Conservation (phyloP, 495 filamentous ascomycete species). For the Jackrogersella multiformis region DNA sequence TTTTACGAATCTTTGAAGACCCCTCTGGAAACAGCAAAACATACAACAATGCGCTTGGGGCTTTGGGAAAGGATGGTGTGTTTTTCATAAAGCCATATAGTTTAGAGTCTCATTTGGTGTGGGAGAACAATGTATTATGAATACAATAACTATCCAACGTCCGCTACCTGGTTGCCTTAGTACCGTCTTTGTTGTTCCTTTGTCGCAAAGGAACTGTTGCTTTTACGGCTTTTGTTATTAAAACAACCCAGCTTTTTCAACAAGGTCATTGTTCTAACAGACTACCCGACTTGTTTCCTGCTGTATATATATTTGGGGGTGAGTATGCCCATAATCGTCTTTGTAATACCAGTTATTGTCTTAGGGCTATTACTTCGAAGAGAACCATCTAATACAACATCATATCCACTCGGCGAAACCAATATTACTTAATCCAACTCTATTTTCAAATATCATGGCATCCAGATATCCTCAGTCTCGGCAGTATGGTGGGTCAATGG, state of each 20-base stretch:
- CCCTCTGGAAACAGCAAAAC: not conserved
- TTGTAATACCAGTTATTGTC: not conserved
- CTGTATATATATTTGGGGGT: not conserved
- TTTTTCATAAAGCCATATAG: not conserved
- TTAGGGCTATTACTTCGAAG: not conserved
- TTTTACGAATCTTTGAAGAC: conserved; percentile 20
- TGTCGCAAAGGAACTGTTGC: not conserved
- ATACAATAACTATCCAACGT: not conserved
- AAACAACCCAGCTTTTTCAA: not conserved
- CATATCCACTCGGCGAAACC: not conserved
- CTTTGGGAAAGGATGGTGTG: not conserved
- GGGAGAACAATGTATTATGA: conserved; percentile 27
- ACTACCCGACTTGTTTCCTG: not conserved
- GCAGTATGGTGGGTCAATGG: not conserved
- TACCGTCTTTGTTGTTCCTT: not conserved
- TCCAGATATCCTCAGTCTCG: conserved; percentile 16
- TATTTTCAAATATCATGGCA: conserved; percentile 15
- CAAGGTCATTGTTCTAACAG: not conserved
- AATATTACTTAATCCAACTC: not conserved
- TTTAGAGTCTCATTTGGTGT: not conserved
- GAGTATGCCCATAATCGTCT: not conserved
- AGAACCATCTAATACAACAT: not conserved
- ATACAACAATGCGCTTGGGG: not conserved
- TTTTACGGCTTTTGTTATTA: not conserved
- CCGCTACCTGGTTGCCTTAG: not conserved